These are phyloP conservation scores for Chaetomiaceae sp. DNA, from an alignment of 2,329 filamentous ascomycete species.

Conservation along the genomic window DNA sequence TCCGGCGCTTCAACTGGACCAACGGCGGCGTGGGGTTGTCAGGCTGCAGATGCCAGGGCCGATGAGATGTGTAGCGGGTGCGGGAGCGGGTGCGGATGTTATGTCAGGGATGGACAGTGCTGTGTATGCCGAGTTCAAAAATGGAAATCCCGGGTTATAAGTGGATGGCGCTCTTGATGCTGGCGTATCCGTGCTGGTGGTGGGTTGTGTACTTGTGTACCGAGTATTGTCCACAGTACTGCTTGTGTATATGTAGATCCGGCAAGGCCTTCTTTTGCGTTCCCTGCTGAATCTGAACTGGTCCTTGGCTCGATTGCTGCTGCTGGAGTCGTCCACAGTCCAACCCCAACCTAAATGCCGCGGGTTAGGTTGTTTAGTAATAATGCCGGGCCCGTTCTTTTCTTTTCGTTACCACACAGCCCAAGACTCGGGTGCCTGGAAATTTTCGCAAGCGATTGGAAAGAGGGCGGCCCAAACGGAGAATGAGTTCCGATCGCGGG, in stretches of 20 bases:
- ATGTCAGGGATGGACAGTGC: too few relatives aligned
- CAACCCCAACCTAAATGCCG: conserved; percentile 9
- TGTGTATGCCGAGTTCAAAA: neutral
- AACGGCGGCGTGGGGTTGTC: conserved; percentile 6
- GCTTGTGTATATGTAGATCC: too few relatives aligned
- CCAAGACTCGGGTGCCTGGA: too few relatives aligned
- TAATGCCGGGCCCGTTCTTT: neutral
- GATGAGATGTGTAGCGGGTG: neutral
- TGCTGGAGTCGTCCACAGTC: neutral
- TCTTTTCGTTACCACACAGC: neutral
- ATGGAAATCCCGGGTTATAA: neutral
- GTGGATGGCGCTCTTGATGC: neutral
- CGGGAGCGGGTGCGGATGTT: too few relatives aligned
- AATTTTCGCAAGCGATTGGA: neutral
- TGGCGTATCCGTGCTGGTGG: too few relatives aligned
- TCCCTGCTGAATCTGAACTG: too few relatives aligned
- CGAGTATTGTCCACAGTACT: too few relatives aligned
- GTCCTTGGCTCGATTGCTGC: neutral
- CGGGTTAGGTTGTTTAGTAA: conserved; percentile 9
- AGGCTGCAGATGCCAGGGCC: neutral
- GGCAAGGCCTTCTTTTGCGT: too few relatives aligned
- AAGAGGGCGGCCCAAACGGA: conserved; percentile 10
- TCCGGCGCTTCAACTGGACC: conserved; percentile 18
- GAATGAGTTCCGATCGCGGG: conserved; percentile 15
- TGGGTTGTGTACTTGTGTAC: too few relatives aligned